Evolutionary conservation across 192 early-diverging fungal genomes (phyloP), one percentile per base, ranked within the genome.

Genomic region (Helicostylum pulchrum): DNA sequence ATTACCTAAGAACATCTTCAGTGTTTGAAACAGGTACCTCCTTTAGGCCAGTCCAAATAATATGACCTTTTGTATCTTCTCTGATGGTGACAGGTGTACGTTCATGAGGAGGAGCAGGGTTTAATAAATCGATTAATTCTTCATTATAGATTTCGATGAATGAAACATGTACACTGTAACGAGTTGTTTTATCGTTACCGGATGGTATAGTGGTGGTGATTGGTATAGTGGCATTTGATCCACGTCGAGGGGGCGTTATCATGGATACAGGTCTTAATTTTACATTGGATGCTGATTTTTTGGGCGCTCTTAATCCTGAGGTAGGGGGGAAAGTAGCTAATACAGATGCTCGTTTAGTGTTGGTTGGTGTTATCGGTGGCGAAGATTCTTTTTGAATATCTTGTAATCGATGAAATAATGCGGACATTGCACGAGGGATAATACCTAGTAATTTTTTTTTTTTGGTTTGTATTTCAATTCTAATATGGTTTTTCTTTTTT

Each of bases 91-190:
- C 82, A 19, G 82, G 79, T 6, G 84, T 80, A 44, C 87, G 69
- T 53, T 77, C 77, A 11, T 80, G 82, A 57, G 73, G 69, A 62
- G 79, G 71, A 59, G 77, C 70, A 53, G 85, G 87, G 55, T 87
- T 89, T 36, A 97, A 74, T 32, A 99, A 76, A 73, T 99, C 97
- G n/a, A 95, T 88, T 54, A 97, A 79, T 52, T 99, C 97, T 65
- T 99, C 97, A 74, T 99, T 99, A 78, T 99, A 96, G 9, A 97
- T 84, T 67, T 99, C 96, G 39, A 99, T 65, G 75, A 97, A 98
- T 7, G 94, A 94, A 7, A 97, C 92, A 19, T 77, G 76, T 17
- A 91, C 77, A 3, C 62, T 70, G 19, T 77, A 79, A 9, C 61
- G 61, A 6, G 68, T 39, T 34, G 60, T 4, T 43, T 68, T 68